A percentile compares a stretch with the other conserved stretches of the same genome.
Evolutionary conservation across 768 basidiomycete species (phyloP).

Genomic region (Tremella yokohamensis): DNA sequence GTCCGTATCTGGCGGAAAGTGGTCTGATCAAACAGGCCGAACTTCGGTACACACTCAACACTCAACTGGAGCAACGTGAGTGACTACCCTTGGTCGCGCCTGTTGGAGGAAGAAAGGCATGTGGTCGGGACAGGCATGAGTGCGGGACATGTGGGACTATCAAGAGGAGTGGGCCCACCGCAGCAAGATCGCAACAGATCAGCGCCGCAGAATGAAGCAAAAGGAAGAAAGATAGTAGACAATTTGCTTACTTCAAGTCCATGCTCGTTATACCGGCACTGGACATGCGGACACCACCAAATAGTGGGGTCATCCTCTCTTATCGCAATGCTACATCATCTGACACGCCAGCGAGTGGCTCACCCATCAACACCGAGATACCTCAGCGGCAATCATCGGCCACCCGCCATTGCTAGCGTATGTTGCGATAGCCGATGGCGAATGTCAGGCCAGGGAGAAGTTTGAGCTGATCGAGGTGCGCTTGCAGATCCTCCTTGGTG

Average conservation of each 20-base stretch:
- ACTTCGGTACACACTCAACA: slow-evolving; percentile 90
- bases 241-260: slow-evolving; percentile 61
- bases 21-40: slow-evolving; percentile 55
- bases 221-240: too few relatives aligned
- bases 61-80: slow-evolving; percentile 89
- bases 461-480: slow-evolving; percentile 95
- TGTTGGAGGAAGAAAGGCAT: too few relatives aligned
- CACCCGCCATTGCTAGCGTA: slow-evolving; percentile 82
- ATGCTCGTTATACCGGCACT: slow-evolving; percentile 93
- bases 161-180: too few relatives aligned
- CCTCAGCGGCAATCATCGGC: slow-evolving; percentile 85
- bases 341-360: slow-evolving; percentile 75
- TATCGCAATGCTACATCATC: background rate
- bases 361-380: slow-evolving; percentile 95
- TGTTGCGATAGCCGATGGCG: slow-evolving; percentile 88
- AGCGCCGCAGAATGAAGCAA: too few relatives aligned
- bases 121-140: too few relatives aligned
- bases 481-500: background rate
- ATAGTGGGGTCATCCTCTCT: slow-evolving; percentile 62
- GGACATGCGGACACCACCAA: slow-evolving; percentile 96
- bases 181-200: too few relatives aligned
- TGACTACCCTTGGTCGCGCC: slow-evolving; percentile 19
- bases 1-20: too few relatives aligned
- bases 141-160: too few relatives aligned
- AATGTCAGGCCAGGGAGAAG: slow-evolving; percentile 78